Conservation (phyloP, 2,329 filamentous ascomycete species). For the Xylaria sp. region DNA sequence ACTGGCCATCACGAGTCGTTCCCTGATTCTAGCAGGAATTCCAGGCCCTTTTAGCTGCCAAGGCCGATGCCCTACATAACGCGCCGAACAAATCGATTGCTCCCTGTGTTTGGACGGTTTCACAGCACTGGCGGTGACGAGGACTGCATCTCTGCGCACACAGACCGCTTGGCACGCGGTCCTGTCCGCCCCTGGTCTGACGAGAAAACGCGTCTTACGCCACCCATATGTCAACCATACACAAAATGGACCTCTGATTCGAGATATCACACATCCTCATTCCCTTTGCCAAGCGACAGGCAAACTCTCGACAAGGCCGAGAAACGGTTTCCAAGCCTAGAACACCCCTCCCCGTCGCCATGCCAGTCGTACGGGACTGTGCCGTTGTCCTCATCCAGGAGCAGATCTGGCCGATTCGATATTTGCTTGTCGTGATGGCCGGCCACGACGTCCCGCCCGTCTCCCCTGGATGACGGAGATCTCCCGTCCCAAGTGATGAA, state of each 20-base stretch:
- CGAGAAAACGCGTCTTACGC: conserved; percentile 5
- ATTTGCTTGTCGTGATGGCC: neutral
- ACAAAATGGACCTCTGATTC: conserved; percentile 6
- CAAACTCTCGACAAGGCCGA: conserved; percentile 1
- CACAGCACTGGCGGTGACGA: conserved; percentile 21
- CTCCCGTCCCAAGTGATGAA: neutral
- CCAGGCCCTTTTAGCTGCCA: conserved; percentile 16
- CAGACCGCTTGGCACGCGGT: conserved; percentile 14
- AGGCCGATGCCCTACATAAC: conserved; percentile 20
- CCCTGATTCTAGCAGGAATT: conserved; percentile 4
- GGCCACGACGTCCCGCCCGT: neutral
- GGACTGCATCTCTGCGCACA: conserved; percentile 14
- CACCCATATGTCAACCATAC: neutral
- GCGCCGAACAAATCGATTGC: conserved; percentile 14
- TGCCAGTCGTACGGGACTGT: neutral
- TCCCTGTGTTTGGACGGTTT: conserved; percentile 9
- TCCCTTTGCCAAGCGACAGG: neutral
- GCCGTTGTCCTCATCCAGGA: neutral
- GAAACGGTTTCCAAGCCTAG: neutral
- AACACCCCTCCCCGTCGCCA: neutral
- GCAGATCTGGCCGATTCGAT: conserved; percentile 1
- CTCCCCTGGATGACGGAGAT: neutral
- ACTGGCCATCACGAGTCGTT: neutral
- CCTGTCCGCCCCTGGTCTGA: conserved; percentile 9
- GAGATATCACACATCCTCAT: conserved; percentile 3